Conservation (phyloP, 331 rosid genomes). For the Telfairia occidentalis region DNA sequence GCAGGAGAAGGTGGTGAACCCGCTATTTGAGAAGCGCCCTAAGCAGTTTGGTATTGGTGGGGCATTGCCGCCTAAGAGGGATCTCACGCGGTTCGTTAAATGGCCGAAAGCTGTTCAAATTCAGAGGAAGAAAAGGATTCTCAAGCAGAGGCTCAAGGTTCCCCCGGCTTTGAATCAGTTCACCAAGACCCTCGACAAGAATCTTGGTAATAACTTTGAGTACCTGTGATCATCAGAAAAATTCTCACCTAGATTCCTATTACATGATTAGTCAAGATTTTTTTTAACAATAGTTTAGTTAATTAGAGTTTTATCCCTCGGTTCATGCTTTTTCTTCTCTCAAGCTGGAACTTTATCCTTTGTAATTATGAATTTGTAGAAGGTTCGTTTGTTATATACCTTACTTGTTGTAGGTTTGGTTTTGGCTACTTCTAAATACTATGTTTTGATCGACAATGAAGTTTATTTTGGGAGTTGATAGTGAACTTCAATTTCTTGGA, state of each 20-base stretch:
- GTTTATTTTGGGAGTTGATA: background rate
- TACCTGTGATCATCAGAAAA: background rate
- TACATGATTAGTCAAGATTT: background rate
- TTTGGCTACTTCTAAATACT: background rate
- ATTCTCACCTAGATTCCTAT: background rate
- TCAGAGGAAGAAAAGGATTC: slow-evolving; percentile 17
- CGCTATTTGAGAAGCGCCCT: slow-evolving; percentile 13
- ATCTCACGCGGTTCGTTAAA: slow-evolving; percentile 12
- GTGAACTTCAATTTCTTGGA: background rate
- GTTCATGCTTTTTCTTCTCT: background rate
- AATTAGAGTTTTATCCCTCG: background rate
- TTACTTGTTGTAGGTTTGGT: background rate
- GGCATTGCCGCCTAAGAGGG: slow-evolving; percentile 17
- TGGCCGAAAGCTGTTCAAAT: slow-evolving; percentile 18
- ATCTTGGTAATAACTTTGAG: background rate
- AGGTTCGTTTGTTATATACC: background rate
- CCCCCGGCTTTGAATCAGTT: slow-evolving; percentile 15
- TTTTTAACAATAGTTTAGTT: background rate
- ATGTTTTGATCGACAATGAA: background rate
- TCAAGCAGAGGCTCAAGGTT: slow-evolving; percentile 16
- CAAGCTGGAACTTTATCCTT: too few relatives aligned
- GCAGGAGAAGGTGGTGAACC: slow-evolving; percentile 15
- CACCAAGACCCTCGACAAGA: slow-evolving; percentile 15
- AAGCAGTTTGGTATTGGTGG: slow-evolving; percentile 18
- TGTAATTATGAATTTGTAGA: background rate